Conservation (phyloP, 495 filamentous ascomycete species). For the Penicillium taxi region DNA sequence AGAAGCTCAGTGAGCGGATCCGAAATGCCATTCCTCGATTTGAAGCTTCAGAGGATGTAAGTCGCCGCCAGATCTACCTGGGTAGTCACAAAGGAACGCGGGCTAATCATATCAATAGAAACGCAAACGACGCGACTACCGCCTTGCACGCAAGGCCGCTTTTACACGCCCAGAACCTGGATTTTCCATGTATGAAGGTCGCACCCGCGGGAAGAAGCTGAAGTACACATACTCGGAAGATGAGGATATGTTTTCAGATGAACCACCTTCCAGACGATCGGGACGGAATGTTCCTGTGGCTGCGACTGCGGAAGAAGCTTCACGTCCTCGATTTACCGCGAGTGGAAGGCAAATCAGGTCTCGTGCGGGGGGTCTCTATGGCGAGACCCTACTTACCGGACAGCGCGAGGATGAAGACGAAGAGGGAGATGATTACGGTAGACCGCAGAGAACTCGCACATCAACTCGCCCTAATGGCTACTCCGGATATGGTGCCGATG, state of each 20-base stretch:
- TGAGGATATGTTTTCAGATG: slow-evolving; percentile 71
- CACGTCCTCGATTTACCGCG: slow-evolving; percentile 76
- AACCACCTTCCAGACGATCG: slow-evolving; percentile 57
- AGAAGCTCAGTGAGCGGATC: slow-evolving; percentile 69
- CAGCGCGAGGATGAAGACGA: slow-evolving; percentile 31
- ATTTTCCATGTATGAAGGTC: slow-evolving; percentile 90
- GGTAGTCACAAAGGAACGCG: slow-evolving; percentile 10
- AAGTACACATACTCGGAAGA: slow-evolving; percentile 95
- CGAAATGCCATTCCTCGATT: slow-evolving; percentile 81
- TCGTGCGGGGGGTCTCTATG: slow-evolving; percentile 69
- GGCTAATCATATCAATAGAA: slow-evolving; percentile 54
- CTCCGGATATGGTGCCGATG: slow-evolving; percentile 48
- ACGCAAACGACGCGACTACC: slow-evolving; percentile 87
- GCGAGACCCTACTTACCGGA: slow-evolving; percentile 57
- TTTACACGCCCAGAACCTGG: slow-evolving; percentile 84
- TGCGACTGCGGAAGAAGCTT: slow-evolving; percentile 59
- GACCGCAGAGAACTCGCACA: slow-evolving; percentile 25
- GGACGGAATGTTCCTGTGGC: slow-evolving; percentile 60
- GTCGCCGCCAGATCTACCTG: slow-evolving; percentile 8
- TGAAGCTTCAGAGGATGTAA: slow-evolving; percentile 84
- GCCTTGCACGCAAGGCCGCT: slow-evolving; percentile 72
- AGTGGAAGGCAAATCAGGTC: slow-evolving; percentile 81
- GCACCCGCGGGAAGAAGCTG: slow-evolving; percentile 88
- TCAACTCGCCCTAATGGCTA: slow-evolving; percentile 35
- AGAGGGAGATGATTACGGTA: slow-evolving; percentile 24